Evolutionary conservation across 495 filamentous ascomycete species (phyloP).

Genomic region (Copromyces sp.): DNA sequence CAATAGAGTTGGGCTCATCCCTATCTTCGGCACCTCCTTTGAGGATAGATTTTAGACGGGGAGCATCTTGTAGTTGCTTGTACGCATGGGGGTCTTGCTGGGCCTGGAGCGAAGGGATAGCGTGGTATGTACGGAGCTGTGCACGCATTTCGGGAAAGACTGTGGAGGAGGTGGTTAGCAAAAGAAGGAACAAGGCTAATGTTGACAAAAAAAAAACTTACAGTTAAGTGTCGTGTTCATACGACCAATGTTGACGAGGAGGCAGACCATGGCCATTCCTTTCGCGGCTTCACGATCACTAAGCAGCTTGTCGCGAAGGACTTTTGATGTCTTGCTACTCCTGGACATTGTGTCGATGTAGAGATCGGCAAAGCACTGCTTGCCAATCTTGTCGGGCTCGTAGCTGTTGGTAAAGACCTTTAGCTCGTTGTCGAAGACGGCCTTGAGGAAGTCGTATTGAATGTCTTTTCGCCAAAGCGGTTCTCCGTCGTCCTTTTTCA

Average conservation of each 20-base stretch:
- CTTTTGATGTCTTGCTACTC: slow-evolving; percentile 98
- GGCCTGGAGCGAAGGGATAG: slow-evolving; percentile 91
- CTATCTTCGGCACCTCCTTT: slow-evolving; percentile 94
- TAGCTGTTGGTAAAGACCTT: slow-evolving; percentile 82
- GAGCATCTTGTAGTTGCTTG: slow-evolving; percentile 96
- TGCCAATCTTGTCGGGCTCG: slow-evolving; percentile 55
- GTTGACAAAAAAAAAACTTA: slow-evolving; percentile 31
- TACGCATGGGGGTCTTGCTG: slow-evolving; percentile 92
- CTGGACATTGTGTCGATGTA: slow-evolving; percentile 98
- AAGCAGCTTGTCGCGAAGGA: slow-evolving; percentile 91
- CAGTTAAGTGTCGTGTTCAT: slow-evolving; percentile 99
- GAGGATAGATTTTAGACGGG: slow-evolving; percentile 89
- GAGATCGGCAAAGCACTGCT: slow-evolving; percentile 84
- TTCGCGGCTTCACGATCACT: slow-evolving; percentile 85
- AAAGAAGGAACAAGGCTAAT: slow-evolving; percentile 3
- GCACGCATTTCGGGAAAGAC: slow-evolving; percentile 99
- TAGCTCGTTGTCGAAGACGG: slow-evolving; percentile 79
- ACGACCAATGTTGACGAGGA: slow-evolving; percentile 90
- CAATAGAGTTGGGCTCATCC: slow-evolving; percentile 75
- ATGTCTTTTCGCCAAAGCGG: slow-evolving; percentile 97
- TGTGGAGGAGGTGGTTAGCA: slow-evolving; percentile 32
- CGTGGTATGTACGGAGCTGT: slow-evolving; percentile 94
- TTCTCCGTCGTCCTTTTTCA: slow-evolving; percentile 96
- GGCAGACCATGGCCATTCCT: slow-evolving; percentile 98
- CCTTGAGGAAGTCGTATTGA: slow-evolving; percentile 86